Percentiles rank a stretch among this genome's conserved stretches.
Evolutionary conservation across 2,329 filamentous ascomycete genomes (phyloP).

Genomic region (Nigrospora osmanthi): DNA sequence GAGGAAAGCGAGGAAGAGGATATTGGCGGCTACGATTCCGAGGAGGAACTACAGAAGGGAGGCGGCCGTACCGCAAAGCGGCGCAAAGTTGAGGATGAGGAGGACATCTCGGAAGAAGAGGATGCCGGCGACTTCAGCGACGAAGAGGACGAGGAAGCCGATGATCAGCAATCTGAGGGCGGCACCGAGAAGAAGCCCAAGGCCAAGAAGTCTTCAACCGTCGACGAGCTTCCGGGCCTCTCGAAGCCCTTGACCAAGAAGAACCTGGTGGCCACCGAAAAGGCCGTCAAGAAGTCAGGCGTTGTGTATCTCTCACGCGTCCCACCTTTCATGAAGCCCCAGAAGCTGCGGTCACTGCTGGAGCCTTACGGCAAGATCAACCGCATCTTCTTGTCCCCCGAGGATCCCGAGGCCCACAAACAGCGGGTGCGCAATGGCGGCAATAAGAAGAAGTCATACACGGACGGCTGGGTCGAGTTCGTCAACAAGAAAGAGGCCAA

Average conservation of each 20-base stretch:
- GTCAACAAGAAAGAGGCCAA: constrained; percentile 69
- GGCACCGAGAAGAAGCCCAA: constrained; percentile 11
- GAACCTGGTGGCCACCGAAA: constrained; percentile 58
- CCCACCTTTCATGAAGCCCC: constrained; percentile 82
- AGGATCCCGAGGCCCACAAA: constrained; percentile 59
- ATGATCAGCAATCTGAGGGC: constrained; percentile 12
- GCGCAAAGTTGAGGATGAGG: constrained; percentile 20
- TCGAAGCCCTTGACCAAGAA: constrained; percentile 54
- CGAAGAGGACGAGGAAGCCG: constrained; percentile 16
- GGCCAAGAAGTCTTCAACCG: constrained; percentile 9
- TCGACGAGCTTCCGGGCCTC: constrained; percentile 35
- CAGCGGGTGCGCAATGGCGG: constrained; percentile 65
- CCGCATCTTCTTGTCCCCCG: constrained; percentile 71
- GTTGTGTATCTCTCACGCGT: constrained; percentile 79
- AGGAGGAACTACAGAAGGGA: constrained; percentile 59
- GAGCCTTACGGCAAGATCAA: constrained; percentile 56
- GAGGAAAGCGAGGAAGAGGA: constrained; percentile 53
- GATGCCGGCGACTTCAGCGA: constrained; percentile 21
- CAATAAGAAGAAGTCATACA: constrained; percentile 76
- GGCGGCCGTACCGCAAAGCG: constrained; percentile 52
- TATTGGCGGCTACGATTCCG: constrained; percentile 57
- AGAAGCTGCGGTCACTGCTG: constrained; percentile 67
- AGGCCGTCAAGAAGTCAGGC: constrained; percentile 64
- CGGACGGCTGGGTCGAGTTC: constrained; percentile 85
- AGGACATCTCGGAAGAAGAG: constrained; percentile 16